Conservation (phyloP, 345 rosid genomes). For the Eucalyptus sideroxylon region DNA sequence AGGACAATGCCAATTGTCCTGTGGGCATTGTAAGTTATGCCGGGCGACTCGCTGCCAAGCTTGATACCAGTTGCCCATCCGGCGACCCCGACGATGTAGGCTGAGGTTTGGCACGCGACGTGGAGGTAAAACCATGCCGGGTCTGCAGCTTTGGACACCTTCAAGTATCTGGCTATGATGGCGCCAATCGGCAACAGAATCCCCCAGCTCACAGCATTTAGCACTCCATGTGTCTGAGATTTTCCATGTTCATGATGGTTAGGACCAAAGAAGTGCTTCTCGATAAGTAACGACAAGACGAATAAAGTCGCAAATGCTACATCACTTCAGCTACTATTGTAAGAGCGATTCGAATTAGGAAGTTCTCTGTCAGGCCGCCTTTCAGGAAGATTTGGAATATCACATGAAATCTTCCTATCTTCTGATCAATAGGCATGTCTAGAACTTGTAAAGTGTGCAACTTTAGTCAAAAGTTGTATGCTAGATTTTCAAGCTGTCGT, state of each 20-base stretch:
- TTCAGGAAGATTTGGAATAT: neutral
- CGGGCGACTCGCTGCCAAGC: constrained; percentile 70
- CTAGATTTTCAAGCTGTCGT: neutral
- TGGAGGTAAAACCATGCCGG: constrained; percentile 93
- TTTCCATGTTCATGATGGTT: neutral
- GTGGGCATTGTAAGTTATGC: constrained; percentile 37
- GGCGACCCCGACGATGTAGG: constrained; percentile 64
- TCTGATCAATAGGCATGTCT: neutral
- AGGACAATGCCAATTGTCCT: constrained; percentile 67
- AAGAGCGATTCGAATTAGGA: neutral
- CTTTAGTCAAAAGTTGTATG: neutral
- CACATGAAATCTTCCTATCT: neutral
- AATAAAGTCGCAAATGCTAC: neutral
- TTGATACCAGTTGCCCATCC: constrained; percentile 91
- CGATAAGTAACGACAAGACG: neutral
- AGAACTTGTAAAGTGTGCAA: neutral
- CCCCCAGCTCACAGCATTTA: constrained; percentile 86
- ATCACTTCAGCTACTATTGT: neutral
- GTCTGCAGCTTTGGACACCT: constrained; percentile 59
- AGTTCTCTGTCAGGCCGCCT: neutral
- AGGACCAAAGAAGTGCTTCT: neutral
- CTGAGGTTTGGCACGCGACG: constrained; percentile 57
- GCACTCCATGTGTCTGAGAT: constrained; percentile 70
- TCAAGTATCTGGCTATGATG: constrained; percentile 68
- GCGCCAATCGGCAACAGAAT: constrained; percentile 74